A percentile compares a stretch with the other conserved stretches of the same genome.
These are phyloP conservation scores for Zychaea mexicana DNA, from an alignment of 371 early-diverging fungal genomes.

Conservation along the genomic window DNA sequence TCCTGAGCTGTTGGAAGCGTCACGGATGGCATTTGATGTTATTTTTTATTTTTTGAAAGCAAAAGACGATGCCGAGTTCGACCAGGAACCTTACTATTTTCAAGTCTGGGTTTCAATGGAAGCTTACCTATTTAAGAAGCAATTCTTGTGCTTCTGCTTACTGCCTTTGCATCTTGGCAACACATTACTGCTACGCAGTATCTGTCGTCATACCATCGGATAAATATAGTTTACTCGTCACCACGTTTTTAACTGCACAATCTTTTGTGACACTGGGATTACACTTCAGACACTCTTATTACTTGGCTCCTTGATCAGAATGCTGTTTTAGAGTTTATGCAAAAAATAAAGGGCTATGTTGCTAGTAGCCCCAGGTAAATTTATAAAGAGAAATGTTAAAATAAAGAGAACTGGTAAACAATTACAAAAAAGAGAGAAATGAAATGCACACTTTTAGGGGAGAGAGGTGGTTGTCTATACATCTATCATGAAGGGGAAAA, in stretches of 20 bases:
- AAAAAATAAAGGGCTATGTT: too few species aligned
- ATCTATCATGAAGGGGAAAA: background rate
- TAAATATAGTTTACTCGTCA: too few species aligned
- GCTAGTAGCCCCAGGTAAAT: background rate
- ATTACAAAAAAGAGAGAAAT: background rate
- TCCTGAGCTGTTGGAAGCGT: slow-evolving; percentile 33
- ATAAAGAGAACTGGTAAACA: background rate
- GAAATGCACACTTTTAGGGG: slow-evolving; percentile 1
- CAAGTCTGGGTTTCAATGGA: background rate
- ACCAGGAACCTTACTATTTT: too few species aligned
- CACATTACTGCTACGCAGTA: background rate
- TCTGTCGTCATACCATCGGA: too few species aligned
- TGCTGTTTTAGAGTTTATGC: too few species aligned
- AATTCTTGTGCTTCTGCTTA: background rate
- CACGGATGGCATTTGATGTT: slow-evolving; percentile 22
- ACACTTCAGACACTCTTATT: too few species aligned
- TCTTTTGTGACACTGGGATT: too few species aligned
- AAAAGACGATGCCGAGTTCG: too few species aligned
- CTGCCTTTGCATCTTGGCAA: background rate
- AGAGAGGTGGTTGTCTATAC: slow-evolving; percentile 2
- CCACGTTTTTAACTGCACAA: too few species aligned
- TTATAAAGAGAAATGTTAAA: background rate
- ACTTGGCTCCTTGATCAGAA: too few species aligned
- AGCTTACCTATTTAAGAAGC: background rate
- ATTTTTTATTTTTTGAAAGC: too few species aligned